Percentiles rank a stretch among this genome's conserved stretches.
Evolutionary conservation across 129 eudicot species (phyloP).

Genomic region (Scalesia atractyloides): DNA sequence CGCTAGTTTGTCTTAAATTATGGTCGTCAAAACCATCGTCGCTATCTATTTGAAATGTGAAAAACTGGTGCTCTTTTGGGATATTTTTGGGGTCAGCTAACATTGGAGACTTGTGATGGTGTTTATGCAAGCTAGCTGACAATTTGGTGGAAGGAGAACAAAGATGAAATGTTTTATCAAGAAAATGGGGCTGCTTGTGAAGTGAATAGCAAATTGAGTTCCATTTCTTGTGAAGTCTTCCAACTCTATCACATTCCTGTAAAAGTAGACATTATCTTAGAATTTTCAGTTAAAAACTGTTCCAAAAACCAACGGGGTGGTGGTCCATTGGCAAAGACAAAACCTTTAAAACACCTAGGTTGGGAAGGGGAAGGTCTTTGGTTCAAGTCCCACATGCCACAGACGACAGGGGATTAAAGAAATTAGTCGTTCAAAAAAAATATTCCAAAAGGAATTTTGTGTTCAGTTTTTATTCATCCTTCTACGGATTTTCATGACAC

Average conservation of each 20-base stretch:
- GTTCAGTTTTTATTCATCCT: no score
- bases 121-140: slow-evolving; percentile 29
- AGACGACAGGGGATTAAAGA: no score
- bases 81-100: slow-evolving; percentile 44
- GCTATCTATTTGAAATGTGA: slow-evolving; percentile 12
- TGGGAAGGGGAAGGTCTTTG: no score
- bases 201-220: slow-evolving; percentile 40
- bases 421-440: no score
- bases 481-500: no score
- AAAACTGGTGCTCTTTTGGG: slow-evolving; percentile 54
- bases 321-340: no score
- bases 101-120: slow-evolving; percentile 43
- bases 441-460: no score
- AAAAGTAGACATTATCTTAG: slow-evolving; percentile 6
- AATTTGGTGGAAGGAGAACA: no score
- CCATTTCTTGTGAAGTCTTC: slow-evolving; percentile 71
- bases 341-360: no score
- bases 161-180: not conserved
- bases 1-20: slow-evolving; percentile 6
- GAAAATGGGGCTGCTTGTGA: slow-evolving; percentile 35
- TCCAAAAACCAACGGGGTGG: no score
- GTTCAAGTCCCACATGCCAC: no score
- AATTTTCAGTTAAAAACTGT: not conserved
- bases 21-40: slow-evolving; percentile 32
- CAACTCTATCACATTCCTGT: slow-evolving; percentile 61